phyloP scores from a whole-genome alignment of 257 asterid genomes.

The Prunella vulgaris region DNA sequence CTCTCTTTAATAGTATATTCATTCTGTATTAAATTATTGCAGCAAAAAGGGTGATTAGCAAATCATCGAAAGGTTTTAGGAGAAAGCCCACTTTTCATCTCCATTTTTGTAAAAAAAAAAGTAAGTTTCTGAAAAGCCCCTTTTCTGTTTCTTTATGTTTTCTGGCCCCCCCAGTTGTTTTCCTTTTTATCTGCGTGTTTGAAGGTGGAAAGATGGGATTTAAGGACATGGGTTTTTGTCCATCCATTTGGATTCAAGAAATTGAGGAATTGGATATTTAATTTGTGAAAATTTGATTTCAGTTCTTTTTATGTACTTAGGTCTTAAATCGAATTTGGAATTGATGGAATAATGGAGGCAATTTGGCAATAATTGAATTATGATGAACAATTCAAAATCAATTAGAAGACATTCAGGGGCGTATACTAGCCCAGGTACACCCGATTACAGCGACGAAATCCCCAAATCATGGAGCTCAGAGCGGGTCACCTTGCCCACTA shows the following conservation, averaged over 20 bases:
- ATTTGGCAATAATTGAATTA: slow-evolving; percentile 21
- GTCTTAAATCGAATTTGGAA: neutral
- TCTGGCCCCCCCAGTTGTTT: slow-evolving; percentile 14
- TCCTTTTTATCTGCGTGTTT: neutral
- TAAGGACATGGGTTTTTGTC: slow-evolving; percentile 11
- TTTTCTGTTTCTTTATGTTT: neutral
- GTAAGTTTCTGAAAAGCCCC: slow-evolving; percentile 16
- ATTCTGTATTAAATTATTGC: neutral
- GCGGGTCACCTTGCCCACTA: slow-evolving; percentile 43
- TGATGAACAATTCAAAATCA: slow-evolving; percentile 45
- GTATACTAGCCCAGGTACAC: slow-evolving; percentile 84
- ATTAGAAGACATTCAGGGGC: slow-evolving; percentile 55
- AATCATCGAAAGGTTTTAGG: slow-evolving; percentile 7
- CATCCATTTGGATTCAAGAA: slow-evolving; percentile 1
- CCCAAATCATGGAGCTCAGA: slow-evolving; percentile 77
- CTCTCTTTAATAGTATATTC: neutral
- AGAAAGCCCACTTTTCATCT: slow-evolving; percentile 11
- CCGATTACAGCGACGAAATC: slow-evolving; percentile 57
- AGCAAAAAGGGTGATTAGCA: neutral
- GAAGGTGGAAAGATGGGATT: slow-evolving; percentile 6
- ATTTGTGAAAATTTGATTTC: neutral
- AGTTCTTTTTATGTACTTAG: neutral
- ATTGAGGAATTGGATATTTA: neutral
- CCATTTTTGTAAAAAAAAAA: slow-evolving; percentile 22
- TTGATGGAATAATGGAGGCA: slow-evolving; percentile 11